Base-by-base conservation (phyloP, 2,329 filamentous ascomycete genomes). In the Tolypocladium ophioglossoides region DNA sequence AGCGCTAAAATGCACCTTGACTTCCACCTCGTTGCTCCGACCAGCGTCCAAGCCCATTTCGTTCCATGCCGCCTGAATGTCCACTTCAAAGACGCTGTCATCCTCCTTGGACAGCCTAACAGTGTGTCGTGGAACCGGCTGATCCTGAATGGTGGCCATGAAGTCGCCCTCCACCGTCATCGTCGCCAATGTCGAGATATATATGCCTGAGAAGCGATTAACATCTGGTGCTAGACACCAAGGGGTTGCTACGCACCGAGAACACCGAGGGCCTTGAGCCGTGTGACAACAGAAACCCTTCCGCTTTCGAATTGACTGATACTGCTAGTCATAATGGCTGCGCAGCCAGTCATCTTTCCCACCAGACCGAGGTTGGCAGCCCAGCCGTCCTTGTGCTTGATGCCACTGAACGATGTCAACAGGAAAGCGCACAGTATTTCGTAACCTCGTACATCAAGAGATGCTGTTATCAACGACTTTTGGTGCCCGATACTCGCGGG, bases 301-400 rank as follows among this genome's bases (percentile, higher is more conserved):
- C 83, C 83, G 54, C 82, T 85, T 9, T 60, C 65, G 4, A 62
- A 63, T 46, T 84, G 66, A 37, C 78, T 78, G 47, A 85, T 78
- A 32, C 79, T 76, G n/a, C 75, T 84, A 39, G 75, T 77, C 1
- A 86, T 73, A 9, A 96, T 78, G 0, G 90, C 91, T 1, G 89
- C 91, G 1, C 86, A 83, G 0, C 91, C 92, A 0, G 90, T 90
- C 88, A 97, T 95, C 69, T 96, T 96, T 2, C 81, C 87, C 4
- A 95, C 59, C 2, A 97, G 74, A 0, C 92, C 92, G 1, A 97
- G 69, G 20, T 86, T 84, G 0, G 89, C 84, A 2, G 91, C 74
- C 46, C 71, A 72, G 0, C 85, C 72, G 6, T 59, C 50, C 1
- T 58, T 59, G 37, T 61, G 56, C 24, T 62, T 63, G 22, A 66